Evolutionary conservation across 2,329 filamentous ascomycete genomes (phyloP).

Genomic region (Zasmidium angulare): DNA sequence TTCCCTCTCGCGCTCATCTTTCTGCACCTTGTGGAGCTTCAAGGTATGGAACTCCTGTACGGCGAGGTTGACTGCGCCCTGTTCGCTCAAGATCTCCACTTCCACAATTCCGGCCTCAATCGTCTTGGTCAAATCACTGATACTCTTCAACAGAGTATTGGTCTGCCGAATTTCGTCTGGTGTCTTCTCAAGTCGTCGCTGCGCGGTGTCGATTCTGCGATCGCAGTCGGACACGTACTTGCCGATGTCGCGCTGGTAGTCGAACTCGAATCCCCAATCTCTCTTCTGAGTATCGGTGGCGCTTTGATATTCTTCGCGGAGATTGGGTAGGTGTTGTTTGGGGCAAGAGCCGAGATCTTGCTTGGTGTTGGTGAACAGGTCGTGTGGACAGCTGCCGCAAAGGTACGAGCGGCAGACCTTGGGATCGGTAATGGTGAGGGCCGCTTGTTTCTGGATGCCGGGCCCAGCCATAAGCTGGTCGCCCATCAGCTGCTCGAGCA

Average conservation of each 20-base stretch:
- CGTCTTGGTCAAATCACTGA: slow-evolving; percentile 74
- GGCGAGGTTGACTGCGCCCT: slow-evolving; percentile 75
- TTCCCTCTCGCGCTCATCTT: slow-evolving; percentile 81
- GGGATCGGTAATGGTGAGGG: slow-evolving; percentile 83
- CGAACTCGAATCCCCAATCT: slow-evolving; percentile 87
- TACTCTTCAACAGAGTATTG: slow-evolving; percentile 81
- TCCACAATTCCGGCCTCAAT: slow-evolving; percentile 83
- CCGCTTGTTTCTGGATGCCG: slow-evolving; percentile 71
- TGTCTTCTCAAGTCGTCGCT: slow-evolving; percentile 91
- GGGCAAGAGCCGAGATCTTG: slow-evolving; percentile 90
- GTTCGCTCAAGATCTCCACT: slow-evolving; percentile 79
- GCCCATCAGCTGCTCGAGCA: slow-evolving; percentile 89
- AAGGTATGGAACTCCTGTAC: slow-evolving; percentile 87
- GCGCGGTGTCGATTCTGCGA: slow-evolving; percentile 83
- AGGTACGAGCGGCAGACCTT: slow-evolving; percentile 96
- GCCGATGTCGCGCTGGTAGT: slow-evolving; percentile 93
- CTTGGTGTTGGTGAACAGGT: slow-evolving; percentile 99
- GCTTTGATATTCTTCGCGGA: slow-evolving; percentile 85
- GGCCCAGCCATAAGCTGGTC: slow-evolving; percentile 68
- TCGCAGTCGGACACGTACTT: slow-evolving; percentile 98
- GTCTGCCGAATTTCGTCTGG: slow-evolving; percentile 93
- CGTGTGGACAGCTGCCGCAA: slow-evolving; percentile 91
- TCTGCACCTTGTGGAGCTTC: slow-evolving; percentile 74
- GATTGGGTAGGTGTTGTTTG: slow-evolving; percentile 81
- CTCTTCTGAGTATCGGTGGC: slow-evolving; percentile 70